Evolutionary conservation across 306 rosid genomes (phyloP).

Genomic region (Medicago lupulina): DNA sequence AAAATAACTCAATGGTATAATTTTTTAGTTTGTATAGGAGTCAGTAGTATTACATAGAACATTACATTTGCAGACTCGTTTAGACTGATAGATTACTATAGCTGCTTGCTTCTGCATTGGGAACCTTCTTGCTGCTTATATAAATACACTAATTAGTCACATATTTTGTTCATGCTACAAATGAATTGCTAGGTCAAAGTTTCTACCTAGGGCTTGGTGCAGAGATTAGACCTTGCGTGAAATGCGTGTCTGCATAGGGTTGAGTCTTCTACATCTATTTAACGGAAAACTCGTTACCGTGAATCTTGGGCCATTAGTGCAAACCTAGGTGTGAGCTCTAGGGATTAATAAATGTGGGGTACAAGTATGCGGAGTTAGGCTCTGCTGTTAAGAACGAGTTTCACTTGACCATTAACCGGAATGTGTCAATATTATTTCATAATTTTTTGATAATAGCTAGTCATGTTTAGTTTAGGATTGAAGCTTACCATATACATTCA

Average conservation of each 20-base stretch:
- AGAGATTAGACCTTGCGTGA: background rate
- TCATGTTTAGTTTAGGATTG: background rate
- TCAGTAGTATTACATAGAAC: background rate
- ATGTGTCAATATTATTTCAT: background rate
- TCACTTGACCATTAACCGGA: background rate
- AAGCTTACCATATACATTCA: background rate
- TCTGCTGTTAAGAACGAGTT: background rate
- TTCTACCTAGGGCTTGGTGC: background rate
- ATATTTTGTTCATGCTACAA: background rate
- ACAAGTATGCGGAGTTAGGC: background rate
- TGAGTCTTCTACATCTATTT: background rate
- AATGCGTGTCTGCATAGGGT: background rate
- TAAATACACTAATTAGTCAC: background rate
- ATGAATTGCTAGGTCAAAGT: background rate
- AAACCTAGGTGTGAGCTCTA: background rate
- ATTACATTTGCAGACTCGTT: background rate
- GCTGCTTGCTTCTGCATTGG: background rate
- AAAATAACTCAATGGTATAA: background rate
- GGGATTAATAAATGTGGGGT: background rate
- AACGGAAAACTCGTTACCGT: background rate
- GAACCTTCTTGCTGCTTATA: background rate
- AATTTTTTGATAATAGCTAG: background rate
- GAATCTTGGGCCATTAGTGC: background rate
- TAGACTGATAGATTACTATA: background rate
- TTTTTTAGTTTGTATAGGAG: constrained; percentile 5